phyloP scores from a whole-genome alignment of 2,329 filamentous ascomycete genomes.

The Aspergillus ochraceoroseus region DNA sequence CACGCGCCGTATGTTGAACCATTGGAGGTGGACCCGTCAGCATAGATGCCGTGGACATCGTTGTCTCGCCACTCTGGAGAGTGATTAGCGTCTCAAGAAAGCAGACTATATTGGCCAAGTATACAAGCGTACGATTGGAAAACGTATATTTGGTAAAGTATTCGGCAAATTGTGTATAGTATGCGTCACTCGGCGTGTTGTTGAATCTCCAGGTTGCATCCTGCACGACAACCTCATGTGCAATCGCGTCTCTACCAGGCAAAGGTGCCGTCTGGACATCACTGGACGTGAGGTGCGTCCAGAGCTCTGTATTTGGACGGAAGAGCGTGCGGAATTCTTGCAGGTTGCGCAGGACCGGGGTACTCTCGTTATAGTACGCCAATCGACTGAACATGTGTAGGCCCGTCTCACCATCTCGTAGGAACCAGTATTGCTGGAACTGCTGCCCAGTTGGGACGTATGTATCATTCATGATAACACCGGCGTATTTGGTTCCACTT shows the following conservation, averaged over 20 bases:
- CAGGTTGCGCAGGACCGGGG: conserved; percentile 54
- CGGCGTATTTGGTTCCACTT: conserved; percentile 51
- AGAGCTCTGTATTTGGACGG: conserved; percentile 55
- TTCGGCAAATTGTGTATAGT: conserved; percentile 53
- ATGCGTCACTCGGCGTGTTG: conserved; percentile 51
- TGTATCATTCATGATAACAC: conserved; percentile 56
- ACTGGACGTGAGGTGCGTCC: conserved; percentile 60
- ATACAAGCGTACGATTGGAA: conserved; percentile 46
- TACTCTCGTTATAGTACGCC: conserved; percentile 55
- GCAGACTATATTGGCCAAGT: neutral
- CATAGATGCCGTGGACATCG: conserved; percentile 53
- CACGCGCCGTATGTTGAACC: conserved; percentile 56
- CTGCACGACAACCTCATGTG: conserved; percentile 52
- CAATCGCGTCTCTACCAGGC: conserved; percentile 37
- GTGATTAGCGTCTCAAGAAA: neutral
- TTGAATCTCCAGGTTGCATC: conserved; percentile 61
- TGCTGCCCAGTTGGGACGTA: conserved; percentile 56
- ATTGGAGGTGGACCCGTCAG: conserved; percentile 48
- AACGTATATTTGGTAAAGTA: conserved; percentile 67
- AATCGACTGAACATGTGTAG: conserved; percentile 59
- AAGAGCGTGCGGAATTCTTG: conserved; percentile 60
- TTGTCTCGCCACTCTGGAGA: conserved; percentile 52
- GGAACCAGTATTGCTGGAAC: conserved; percentile 62
- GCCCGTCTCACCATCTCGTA: conserved; percentile 59
- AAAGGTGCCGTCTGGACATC: conserved; percentile 52